Evolutionary conservation across 2,329 filamentous ascomycete genomes (phyloP).

Genomic region (Penicillium sp.): DNA sequence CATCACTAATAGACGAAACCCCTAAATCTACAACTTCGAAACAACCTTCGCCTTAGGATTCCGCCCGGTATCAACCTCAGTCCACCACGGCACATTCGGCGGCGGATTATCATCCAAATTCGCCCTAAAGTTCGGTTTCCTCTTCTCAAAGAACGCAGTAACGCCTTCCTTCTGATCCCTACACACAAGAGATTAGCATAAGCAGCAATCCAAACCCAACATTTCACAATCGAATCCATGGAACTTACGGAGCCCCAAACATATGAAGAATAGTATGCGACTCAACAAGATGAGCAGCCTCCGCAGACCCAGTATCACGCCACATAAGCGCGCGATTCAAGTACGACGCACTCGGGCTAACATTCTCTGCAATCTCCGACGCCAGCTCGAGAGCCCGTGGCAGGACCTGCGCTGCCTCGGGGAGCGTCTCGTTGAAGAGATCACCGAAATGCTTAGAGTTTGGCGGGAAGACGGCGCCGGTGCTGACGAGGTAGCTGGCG

Average conservation of each 20-base stretch:
- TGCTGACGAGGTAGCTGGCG: slow-evolving; percentile 51
- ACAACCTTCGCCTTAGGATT: slow-evolving; percentile 20
- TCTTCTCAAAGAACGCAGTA: slow-evolving; percentile 65
- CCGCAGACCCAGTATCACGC: slow-evolving; percentile 51
- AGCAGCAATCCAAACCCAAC: background rate
- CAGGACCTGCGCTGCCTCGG: slow-evolving; percentile 58
- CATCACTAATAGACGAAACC: background rate
- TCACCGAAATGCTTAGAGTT: slow-evolving; percentile 49
- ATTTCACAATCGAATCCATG: background rate
- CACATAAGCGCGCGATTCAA: slow-evolving; percentile 72
- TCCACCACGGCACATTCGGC: slow-evolving; percentile 65
- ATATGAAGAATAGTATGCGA: slow-evolving; percentile 40
- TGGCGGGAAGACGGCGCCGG: slow-evolving; percentile 56
- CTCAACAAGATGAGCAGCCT: slow-evolving; percentile 68
- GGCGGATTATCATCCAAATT: slow-evolving; percentile 60
- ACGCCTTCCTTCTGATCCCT: slow-evolving; percentile 67
- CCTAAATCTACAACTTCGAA: slow-evolving; percentile 25
- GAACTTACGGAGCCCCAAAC: slow-evolving; percentile 35
- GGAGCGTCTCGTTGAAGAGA: slow-evolving; percentile 64
- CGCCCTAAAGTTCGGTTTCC: slow-evolving; percentile 59
- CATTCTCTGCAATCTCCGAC: slow-evolving; percentile 62
- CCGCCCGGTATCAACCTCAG: slow-evolving; percentile 48
- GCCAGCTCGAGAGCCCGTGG: slow-evolving; percentile 63
- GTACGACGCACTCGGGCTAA: slow-evolving; percentile 60
- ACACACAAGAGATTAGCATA: slow-evolving; percentile 10